Conservation (phyloP, 805 yeast species). For the Saccharomycopsis schoenii region DNA sequence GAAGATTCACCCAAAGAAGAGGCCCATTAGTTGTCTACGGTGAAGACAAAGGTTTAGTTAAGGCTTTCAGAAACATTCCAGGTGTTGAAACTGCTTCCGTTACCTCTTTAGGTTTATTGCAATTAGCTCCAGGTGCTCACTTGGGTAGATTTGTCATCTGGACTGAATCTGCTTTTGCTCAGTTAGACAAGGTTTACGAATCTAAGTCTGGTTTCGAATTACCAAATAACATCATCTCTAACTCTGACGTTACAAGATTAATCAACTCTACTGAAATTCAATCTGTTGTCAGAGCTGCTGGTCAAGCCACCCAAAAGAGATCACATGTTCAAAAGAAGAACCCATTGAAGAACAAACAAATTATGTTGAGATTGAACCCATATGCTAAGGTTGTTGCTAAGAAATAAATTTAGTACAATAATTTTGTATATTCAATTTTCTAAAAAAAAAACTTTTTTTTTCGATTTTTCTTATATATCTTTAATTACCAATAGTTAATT, state of each 20-base stretch:
- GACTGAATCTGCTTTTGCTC: constrained; percentile 97
- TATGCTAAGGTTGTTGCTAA: constrained; percentile 96
- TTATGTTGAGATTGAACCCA: constrained; percentile 96
- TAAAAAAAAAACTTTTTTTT: neutral
- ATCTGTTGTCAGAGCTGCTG: constrained; percentile 94
- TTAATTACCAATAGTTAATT: neutral
- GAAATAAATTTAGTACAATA: neutral
- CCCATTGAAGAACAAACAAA: constrained; percentile 99
- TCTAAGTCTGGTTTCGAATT: constrained; percentile 86
- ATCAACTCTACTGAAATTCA: constrained; percentile 99
- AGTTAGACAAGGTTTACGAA: constrained; percentile 96
- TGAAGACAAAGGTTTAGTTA: constrained; percentile 93
- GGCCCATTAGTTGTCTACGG: constrained; percentile 99
- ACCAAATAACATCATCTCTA: constrained; percentile 90
- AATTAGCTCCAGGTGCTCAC: constrained; percentile 99
- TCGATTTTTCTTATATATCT: neutral
- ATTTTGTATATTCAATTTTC: neutral
- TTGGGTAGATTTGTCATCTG: constrained; percentile 99
- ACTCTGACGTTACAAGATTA: constrained; percentile 93
- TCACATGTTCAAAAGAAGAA: constrained; percentile 95
- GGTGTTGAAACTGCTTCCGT: constrained; percentile 98
- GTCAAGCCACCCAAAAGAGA: constrained; percentile 88
- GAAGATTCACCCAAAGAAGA: constrained; percentile 99
- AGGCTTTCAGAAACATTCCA: constrained; percentile 99
- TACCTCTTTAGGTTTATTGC: constrained; percentile 85